These are phyloP conservation scores for Leishmania major DNA, from an alignment of 208 protist species.

Conservation along the genomic window DNA sequence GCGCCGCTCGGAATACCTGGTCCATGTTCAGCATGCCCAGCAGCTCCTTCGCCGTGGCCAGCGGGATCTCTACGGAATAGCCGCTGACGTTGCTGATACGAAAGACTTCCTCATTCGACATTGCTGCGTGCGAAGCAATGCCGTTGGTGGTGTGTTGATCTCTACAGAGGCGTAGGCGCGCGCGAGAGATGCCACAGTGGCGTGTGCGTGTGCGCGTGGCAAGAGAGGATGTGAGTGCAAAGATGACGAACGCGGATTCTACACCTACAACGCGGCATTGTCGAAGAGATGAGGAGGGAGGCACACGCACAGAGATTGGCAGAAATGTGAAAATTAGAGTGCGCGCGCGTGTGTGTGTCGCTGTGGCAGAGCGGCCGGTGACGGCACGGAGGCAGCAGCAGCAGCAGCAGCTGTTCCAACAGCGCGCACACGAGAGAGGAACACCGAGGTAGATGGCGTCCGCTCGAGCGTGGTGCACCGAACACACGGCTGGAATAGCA, in stretches of 20 bases:
- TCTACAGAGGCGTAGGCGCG: background rate
- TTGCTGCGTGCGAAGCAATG: background rate
- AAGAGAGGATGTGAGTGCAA: background rate
- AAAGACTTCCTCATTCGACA: constrained; percentile 28
- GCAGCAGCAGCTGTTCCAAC: background rate
- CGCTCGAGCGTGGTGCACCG: background rate
- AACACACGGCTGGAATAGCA: background rate
- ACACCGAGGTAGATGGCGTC: background rate
- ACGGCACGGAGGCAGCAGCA: background rate
- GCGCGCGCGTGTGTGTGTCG: background rate
- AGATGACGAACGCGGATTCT: background rate
- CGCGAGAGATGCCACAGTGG: background rate
- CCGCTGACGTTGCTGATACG: constrained; percentile 29
- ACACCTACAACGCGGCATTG: background rate
- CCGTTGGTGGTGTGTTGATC: background rate
- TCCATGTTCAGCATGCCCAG: constrained; percentile 34
- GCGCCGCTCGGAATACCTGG: constrained; percentile 32
- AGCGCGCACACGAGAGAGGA: background rate
- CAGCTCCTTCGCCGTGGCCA: constrained; percentile 32
- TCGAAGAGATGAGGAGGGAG: background rate
- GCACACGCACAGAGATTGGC: background rate
- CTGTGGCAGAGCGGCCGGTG: background rate
- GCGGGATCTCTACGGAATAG: constrained; percentile 36
- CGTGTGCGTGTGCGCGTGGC: background rate
- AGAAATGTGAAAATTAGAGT: background rate